A percentile compares a stretch with the other conserved stretches of the same genome.
Evolutionary conservation across 2,329 filamentous ascomycete species (phyloP).

Genomic region (Dothistroma septosporum): DNA sequence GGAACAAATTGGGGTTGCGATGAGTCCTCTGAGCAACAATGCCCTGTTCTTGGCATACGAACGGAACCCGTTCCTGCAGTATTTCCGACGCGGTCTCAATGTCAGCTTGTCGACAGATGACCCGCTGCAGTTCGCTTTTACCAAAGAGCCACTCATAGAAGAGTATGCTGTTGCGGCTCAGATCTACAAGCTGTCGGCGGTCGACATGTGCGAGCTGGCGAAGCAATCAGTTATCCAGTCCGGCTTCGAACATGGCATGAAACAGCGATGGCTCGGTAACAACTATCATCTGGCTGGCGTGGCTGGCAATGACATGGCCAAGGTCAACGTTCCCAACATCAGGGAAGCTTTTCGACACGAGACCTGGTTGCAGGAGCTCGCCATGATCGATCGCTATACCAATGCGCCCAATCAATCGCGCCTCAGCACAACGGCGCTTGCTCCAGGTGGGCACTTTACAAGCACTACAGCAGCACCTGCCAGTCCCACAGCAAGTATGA

Average conservation of each 20-base stretch:
- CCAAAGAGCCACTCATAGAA: constrained; percentile 95
- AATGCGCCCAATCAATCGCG: constrained; percentile 16
- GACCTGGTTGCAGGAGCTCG: constrained; percentile 76
- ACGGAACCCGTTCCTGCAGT: constrained; percentile 90
- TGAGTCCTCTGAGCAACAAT: constrained; percentile 99
- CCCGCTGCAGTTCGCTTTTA: constrained; percentile 95
- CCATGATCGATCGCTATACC: constrained; percentile 58
- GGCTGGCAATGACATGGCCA: constrained; percentile 84
- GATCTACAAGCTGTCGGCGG: constrained; percentile 94
- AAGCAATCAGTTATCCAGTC: constrained; percentile 95
- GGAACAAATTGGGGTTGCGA: constrained; percentile 95
- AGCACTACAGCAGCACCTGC: constrained; percentile 22
- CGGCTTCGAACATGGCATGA: constrained; percentile 84
- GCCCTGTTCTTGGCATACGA: constrained; percentile 95
- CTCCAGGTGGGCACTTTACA: constrained; percentile 15
- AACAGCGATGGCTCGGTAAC: constrained; percentile 84
- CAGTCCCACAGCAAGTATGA: constrained; percentile 40
- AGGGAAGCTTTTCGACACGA: constrained; percentile 85
- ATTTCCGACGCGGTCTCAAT: constrained; percentile 91
- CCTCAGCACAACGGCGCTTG: constrained; percentile 30
- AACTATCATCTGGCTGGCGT: constrained; percentile 75
- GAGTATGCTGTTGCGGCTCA: constrained; percentile 97
- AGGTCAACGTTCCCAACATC: constrained; percentile 93
- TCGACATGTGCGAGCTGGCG: constrained; percentile 97
- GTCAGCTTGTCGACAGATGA: constrained; percentile 96